Evolutionary conservation across 345 rosid species (phyloP), one percentile per base, ranked within the genome.

Genomic region (Hevea brasiliensis): DNA sequence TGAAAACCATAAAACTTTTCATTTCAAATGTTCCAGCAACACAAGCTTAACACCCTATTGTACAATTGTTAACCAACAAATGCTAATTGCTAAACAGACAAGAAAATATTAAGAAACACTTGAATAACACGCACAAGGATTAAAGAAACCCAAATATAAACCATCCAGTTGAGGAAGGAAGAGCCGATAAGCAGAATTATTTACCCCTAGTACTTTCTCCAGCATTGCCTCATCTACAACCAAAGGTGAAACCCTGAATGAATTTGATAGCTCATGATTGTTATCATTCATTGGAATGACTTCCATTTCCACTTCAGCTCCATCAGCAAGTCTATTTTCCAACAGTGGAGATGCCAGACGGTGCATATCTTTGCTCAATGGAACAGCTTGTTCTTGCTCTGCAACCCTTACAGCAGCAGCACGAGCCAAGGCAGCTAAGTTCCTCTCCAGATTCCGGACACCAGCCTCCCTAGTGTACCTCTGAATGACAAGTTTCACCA

Each of bases 381-480:
- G 92, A 55, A 83, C 81, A 74, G 86, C 84, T 77, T 95, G 92
- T 77, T 89, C 97, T 75, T 87, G 90, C 78, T 92, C 98, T 26
- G 91, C 96, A 61, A 92, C 91, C 85, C 81, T 91, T 57, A 95
- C 97, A 65, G 98, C 99, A 60, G 97, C 97, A 75, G 98, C 98
- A 76, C 98, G 94, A 77, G 99, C 98, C 79, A 95, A 74, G 63
- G 99, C 96, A 82, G 98, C 96, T 85, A 95, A 80, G 72, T 87
- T 90, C 74, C 99, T 89, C 83, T 92, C 98, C 75, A 95, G 81
- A 80, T 81, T 90, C 61, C 99, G 87, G 62, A 95, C 98, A 37
- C 98, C 99, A 18, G 99, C 98, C 85, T 95, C 99, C 76, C 98
- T 89, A 74, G 99, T 95, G 85, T 95, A 95, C 76, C 96, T 84